Conservation (phyloP, 2,329 filamentous ascomycete species). For the Rugonectria rugulosa region DNA sequence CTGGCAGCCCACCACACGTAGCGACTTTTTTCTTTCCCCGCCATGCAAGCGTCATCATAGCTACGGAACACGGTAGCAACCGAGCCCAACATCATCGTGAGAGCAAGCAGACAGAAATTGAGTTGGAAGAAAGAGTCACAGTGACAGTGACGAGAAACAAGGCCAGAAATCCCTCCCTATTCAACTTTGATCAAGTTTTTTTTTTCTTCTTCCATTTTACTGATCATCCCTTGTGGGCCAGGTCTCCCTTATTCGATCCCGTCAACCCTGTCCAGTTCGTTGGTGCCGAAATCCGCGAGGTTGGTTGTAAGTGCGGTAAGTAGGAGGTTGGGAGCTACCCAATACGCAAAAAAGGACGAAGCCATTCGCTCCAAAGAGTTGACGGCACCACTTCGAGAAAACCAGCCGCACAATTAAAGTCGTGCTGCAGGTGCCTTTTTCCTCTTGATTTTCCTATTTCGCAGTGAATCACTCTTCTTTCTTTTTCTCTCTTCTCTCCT, state of each 20-base stretch:
- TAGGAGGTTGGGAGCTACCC: slow-evolving; percentile 49
- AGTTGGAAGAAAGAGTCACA: not conserved
- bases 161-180: slow-evolving; percentile 29
- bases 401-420: slow-evolving; percentile 41
- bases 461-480: slow-evolving; percentile 7
- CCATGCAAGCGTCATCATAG: slow-evolving; percentile 20
- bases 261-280: not conserved
- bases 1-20: slow-evolving; percentile 29
- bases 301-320: slow-evolving; percentile 48
- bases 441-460: slow-evolving; percentile 19
- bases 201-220: slow-evolving; percentile 13
- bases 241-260: slow-evolving; percentile 25
- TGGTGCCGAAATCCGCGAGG: slow-evolving; percentile 40
- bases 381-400: no score
- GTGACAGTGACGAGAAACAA: slow-evolving; percentile 27
- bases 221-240: slow-evolving; percentile 34
- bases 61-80: slow-evolving; percentile 6
- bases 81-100: slow-evolving; percentile 28
- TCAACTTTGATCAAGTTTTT: no score
- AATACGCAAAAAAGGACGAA: slow-evolving; percentile 27
- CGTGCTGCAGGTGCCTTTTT: slow-evolving; percentile 38
- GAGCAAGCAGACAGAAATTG: no score
- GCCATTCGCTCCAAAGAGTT: slow-evolving; percentile 32
- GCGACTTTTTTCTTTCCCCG: slow-evolving; percentile 20
- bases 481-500: not conserved